phyloP scores from a whole-genome alignment of 2,329 filamentous ascomycete species.

The Emericellopsis atlantica region DNA sequence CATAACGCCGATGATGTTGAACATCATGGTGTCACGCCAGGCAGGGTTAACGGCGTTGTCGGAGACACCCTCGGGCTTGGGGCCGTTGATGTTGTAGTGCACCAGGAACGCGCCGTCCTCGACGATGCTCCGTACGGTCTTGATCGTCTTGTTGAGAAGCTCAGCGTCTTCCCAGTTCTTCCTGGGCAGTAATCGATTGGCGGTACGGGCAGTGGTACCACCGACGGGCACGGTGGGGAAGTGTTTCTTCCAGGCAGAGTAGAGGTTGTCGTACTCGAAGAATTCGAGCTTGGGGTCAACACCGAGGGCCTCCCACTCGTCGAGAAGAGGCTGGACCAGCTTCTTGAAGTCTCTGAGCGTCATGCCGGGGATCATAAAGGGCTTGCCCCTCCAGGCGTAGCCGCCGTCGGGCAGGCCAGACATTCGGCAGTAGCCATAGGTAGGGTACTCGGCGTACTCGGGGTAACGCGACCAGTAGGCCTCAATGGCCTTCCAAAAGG shows the following conservation, averaged over 20 bases:
- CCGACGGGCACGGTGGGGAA: slow-evolving; percentile 19
- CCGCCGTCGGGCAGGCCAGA: slow-evolving; percentile 6
- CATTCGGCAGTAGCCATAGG: slow-evolving; percentile 14
- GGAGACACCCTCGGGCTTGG: slow-evolving; percentile 6
- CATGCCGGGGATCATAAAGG: slow-evolving; percentile 22
- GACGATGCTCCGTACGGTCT: slow-evolving; percentile 8
- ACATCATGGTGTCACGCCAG: slow-evolving; percentile 27
- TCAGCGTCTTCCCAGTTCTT: slow-evolving; percentile 10
- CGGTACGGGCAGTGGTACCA: slow-evolving; percentile 11
- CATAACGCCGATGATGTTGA: slow-evolving; percentile 14
- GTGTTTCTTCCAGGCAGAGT: slow-evolving; percentile 21
- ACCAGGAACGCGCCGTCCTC: slow-evolving; percentile 11
- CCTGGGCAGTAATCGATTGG: slow-evolving; percentile 25
- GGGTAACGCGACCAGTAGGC: slow-evolving; percentile 18
- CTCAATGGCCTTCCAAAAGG: slow-evolving; percentile 17
- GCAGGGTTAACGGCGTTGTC: slow-evolving; percentile 27
- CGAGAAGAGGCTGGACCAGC: slow-evolving; percentile 16
- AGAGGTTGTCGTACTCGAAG: slow-evolving; percentile 20
- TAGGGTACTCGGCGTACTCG: slow-evolving; percentile 12
- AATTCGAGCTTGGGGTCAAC: slow-evolving; percentile 15
- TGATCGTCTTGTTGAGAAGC: slow-evolving; percentile 8
- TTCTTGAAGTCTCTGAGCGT: slow-evolving; percentile 16
- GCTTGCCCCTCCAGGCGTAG: slow-evolving; percentile 15
- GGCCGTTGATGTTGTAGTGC: slow-evolving; percentile 11
- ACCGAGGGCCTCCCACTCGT: slow-evolving; percentile 14